These are phyloP conservation scores for Paramecium biaurelia DNA, from an alignment of 73 alveolate species.

Conservation along the genomic window DNA sequence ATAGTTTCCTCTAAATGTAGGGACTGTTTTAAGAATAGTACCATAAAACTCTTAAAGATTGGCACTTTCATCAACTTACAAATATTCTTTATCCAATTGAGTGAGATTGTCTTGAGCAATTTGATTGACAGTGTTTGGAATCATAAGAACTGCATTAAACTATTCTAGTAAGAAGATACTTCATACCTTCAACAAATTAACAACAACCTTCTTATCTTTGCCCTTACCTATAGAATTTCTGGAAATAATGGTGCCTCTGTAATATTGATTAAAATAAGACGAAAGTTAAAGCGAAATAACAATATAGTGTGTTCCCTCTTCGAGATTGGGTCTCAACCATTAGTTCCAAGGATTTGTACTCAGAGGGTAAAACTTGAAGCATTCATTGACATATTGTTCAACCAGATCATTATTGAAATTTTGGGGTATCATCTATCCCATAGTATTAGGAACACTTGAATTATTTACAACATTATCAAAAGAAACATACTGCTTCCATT, in stretches of 20 bases:
- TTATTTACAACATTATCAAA: background rate
- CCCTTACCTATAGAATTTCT: background rate
- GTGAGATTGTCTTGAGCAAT: background rate
- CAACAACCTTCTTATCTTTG: background rate
- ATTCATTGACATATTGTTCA: background rate
- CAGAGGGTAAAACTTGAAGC: constrained; percentile 17
- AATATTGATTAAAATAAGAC: background rate
- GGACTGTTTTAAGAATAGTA: background rate
- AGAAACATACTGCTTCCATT: background rate
- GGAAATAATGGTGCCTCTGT: background rate
- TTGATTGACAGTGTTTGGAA: background rate
- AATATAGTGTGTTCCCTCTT: background rate
- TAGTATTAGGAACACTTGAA: background rate
- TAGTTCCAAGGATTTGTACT: constrained; percentile 8
- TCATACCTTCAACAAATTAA: background rate
- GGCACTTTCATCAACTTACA: background rate
- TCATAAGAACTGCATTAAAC: background rate
- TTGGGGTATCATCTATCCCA: background rate
- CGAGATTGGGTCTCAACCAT: background rate
- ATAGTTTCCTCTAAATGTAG: constrained; percentile 14
- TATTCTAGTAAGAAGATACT: background rate
- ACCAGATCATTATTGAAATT: background rate
- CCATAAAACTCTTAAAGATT: background rate
- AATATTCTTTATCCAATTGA: background rate
- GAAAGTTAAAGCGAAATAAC: background rate